Evolutionary conservation across 306 rosid genomes (phyloP).

Genomic region (Astragalus membranaceus): DNA sequence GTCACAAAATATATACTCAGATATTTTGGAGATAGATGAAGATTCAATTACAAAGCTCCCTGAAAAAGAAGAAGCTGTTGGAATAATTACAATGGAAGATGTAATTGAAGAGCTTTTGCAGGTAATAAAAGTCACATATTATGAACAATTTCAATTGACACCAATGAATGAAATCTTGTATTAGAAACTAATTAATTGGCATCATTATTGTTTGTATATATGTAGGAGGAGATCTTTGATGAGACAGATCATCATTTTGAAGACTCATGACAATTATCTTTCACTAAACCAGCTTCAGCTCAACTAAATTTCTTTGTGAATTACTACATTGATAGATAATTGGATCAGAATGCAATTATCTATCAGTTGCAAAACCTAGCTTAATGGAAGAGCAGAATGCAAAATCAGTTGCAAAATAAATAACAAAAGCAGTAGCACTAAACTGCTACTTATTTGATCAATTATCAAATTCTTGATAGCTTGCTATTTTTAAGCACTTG

Average conservation of each 20-base stretch:
- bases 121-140: conserved; percentile 47
- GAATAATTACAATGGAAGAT: conserved; percentile 89
- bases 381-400: too few species aligned
- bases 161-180: not conserved
- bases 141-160: not conserved
- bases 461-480: too few species aligned
- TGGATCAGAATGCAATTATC: too few species aligned
- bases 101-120: conserved; percentile 96
- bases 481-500: too few species aligned
- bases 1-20: conserved; percentile 73
- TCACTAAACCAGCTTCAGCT: not conserved
- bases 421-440: too few species aligned
- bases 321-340: not conserved
- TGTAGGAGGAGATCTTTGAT: conserved; percentile 94
- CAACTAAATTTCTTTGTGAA: not conserved
- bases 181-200: not conserved
- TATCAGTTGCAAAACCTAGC: too few species aligned
- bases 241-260: conserved; percentile 91
- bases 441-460: too few species aligned
- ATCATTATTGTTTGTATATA: not conserved
- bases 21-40: conserved; percentile 67
- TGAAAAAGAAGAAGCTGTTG: conserved; percentile 83
- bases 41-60: conserved; percentile 67
- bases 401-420: too few species aligned
- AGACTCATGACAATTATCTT: conserved; percentile 46